Evolutionary conservation across 2,329 filamentous ascomycete species (phyloP).

Genomic region (Fusarium udum): DNA sequence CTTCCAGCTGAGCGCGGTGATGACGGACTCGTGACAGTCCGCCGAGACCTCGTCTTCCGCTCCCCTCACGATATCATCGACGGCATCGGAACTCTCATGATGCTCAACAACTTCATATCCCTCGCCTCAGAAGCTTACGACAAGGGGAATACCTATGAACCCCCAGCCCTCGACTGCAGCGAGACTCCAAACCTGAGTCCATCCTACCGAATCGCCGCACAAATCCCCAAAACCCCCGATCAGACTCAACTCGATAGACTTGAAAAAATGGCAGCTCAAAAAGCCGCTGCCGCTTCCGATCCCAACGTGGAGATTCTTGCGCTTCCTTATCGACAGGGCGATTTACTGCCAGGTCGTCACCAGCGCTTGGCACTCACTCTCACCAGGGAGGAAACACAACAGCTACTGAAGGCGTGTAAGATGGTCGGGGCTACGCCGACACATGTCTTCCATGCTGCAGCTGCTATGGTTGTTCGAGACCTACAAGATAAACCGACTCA

Average conservation of each 20-base stretch:
- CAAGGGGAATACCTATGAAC: neutral
- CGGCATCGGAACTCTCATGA: slow-evolving; percentile 50
- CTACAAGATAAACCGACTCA: slow-evolving; percentile 10
- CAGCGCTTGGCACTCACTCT: slow-evolving; percentile 41
- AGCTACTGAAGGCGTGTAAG: slow-evolving; percentile 35
- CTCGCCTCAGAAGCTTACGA: slow-evolving; percentile 39
- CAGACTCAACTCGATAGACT: neutral
- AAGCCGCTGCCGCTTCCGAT: neutral
- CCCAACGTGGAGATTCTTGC: neutral
- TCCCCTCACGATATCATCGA: slow-evolving; percentile 54
- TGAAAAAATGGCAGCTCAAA: neutral
- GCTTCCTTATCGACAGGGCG: slow-evolving; percentile 36
- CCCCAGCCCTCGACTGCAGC: slow-evolving; percentile 32
- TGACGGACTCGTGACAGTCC: neutral
- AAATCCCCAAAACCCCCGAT: fast-evolving
- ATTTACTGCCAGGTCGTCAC: slow-evolving; percentile 32
- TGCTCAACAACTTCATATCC: slow-evolving; percentile 46
- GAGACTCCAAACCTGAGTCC: slow-evolving; percentile 28
- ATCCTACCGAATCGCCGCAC: slow-evolving; percentile 9
- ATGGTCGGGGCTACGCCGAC: slow-evolving; percentile 40
- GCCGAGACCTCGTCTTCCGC: slow-evolving; percentile 49
- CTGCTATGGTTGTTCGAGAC: slow-evolving; percentile 44
- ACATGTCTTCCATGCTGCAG: slow-evolving; percentile 48
- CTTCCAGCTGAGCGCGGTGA: neutral
- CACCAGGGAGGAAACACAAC: slow-evolving; percentile 14